Percentiles rank a stretch among this genome's conserved stretches.
These are phyloP conservation scores for Dioscorea alata DNA, from an alignment of 106 monocot species.

Conservation along the genomic window DNA sequence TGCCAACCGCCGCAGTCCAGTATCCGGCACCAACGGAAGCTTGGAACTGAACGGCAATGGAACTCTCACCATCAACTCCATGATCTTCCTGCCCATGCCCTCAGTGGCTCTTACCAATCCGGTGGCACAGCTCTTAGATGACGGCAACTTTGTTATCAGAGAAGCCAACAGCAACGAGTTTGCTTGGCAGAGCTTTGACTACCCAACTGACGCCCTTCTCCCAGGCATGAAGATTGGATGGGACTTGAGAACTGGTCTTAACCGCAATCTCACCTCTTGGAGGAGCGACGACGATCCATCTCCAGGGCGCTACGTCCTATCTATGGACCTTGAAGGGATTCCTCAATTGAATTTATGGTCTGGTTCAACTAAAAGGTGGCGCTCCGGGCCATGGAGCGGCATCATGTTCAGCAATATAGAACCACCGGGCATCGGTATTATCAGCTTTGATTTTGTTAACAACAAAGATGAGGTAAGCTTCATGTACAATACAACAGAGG, in stretches of 20 bases:
- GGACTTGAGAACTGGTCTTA: constrained; percentile 3
- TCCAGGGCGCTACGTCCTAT: constrained; percentile 28
- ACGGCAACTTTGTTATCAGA: constrained; percentile 49
- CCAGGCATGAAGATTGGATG: constrained; percentile 38
- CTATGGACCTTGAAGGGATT: constrained; percentile 18
- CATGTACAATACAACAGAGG: background rate
- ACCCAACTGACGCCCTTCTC: constrained; percentile 19
- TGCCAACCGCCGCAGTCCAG: constrained; percentile 29
- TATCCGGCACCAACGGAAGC: constrained; percentile 4
- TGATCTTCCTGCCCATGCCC: background rate
- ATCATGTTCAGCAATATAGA: constrained; percentile 22
- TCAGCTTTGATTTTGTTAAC: background rate
- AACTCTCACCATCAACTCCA: background rate
- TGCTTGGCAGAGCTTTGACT: no score
- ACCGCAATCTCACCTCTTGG: constrained; percentile 39
- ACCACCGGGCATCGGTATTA: background rate
- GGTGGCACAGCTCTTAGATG: constrained; percentile 7
- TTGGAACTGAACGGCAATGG: constrained; percentile 4
- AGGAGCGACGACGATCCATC: constrained; percentile 29
- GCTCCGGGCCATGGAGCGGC: constrained; percentile 42
- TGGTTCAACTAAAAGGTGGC: constrained; percentile 13
- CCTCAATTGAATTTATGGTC: constrained; percentile 28
- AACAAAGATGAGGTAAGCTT: background rate
- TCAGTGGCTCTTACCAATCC: constrained; percentile 4
- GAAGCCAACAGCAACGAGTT: constrained; percentile 27